A percentile compares a stretch with the other conserved stretches of the same genome.
These are phyloP conservation scores for Aspergillus terreus DNA, from an alignment of 2,329 filamentous ascomycete species.

Conservation along the genomic window DNA sequence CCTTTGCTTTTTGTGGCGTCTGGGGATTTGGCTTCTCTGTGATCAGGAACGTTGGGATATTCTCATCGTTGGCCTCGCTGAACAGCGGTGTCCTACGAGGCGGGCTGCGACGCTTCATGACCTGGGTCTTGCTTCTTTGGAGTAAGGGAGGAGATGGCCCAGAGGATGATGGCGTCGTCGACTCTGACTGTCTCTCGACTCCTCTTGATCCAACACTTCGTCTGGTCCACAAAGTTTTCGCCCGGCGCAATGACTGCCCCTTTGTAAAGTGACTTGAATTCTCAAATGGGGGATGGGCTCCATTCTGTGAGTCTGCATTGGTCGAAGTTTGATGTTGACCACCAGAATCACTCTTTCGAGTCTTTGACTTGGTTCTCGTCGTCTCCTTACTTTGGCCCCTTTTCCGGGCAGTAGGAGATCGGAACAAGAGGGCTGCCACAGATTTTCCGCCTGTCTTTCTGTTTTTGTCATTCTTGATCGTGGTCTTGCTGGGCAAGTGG, in stretches of 20 bases:
- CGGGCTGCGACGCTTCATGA: conserved; percentile 8
- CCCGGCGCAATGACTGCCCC: conserved; percentile 10
- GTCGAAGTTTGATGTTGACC: conserved; percentile 4
- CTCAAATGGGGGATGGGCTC: not conserved
- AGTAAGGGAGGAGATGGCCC: conserved; percentile 6
- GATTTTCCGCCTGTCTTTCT: too few species aligned
- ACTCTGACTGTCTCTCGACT: conserved; percentile 8
- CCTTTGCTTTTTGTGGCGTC: not conserved
- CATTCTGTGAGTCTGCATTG: conserved; percentile 1
- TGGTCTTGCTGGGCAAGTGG: too few species aligned
- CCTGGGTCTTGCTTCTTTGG: conserved; percentile 10
- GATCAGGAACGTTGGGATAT: not conserved
- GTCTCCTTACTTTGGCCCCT: too few species aligned
- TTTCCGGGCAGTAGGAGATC: too few species aligned
- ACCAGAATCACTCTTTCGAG: not conserved
- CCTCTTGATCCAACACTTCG: conserved; percentile 10
- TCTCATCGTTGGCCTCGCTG: conserved; percentile 1
- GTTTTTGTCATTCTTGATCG: too few species aligned
- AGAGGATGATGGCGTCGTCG: conserved; percentile 6
- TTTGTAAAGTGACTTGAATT: conserved; percentile 6
- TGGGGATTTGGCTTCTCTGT: not conserved
- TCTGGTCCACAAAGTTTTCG: conserved; percentile 10
- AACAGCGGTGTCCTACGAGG: conserved; percentile 4
- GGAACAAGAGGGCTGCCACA: too few species aligned
- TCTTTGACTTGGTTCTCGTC: conserved; percentile 2